Evolutionary conservation across 2,329 filamentous ascomycete species (phyloP), one percentile per base, ranked within the genome.

Genomic region (Colletotrichum orbiculare): DNA sequence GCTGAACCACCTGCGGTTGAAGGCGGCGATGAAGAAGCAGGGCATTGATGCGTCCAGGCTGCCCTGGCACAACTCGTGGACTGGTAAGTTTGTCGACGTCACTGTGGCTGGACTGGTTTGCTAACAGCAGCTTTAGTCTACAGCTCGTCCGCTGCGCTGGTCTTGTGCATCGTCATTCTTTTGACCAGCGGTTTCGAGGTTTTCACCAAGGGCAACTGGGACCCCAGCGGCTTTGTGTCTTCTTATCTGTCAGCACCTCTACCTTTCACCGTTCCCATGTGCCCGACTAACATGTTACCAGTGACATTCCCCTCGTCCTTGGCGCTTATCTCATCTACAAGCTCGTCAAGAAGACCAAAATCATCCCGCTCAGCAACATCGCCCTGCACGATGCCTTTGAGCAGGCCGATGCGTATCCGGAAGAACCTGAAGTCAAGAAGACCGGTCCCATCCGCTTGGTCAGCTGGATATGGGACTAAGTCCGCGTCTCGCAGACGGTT

Each of bases 131-230:
- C 17, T 38, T 9, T 9, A 88, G 85, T 82, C 11, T 89, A 88
- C 68, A 85, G 83, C 11, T 91, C 91, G 0, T 89, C 83, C 69
- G 76, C 79, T 8, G 85, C 87, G 0, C 79, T 94, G 6, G 72
- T 81, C 66, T 85, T 89, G 80, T 87, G 83, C 71, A 78, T 88
- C 35, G 75, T 91, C 45, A 89, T 93, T 65, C 77, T 94, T 4
- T 80, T 93, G 45, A 93, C 91, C 4, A 90, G 90, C 67, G 89
- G 89, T 1, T 91, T 91, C 71, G 83, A 84, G 43, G 85, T 88
- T 4, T 91, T 91, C 72, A 89, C 87, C 75, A 83, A 85, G 0
- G 78, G 80, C 6, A 79, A 86, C n/a, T 91, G 85, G 82, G 82
- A 80, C n/a, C 80, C 81, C 0, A 80, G 78, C 34, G 81, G 75